phyloP scores from a whole-genome alignment of 352 stramenopile genomes.

The Phytophthora podocarpi region DNA sequence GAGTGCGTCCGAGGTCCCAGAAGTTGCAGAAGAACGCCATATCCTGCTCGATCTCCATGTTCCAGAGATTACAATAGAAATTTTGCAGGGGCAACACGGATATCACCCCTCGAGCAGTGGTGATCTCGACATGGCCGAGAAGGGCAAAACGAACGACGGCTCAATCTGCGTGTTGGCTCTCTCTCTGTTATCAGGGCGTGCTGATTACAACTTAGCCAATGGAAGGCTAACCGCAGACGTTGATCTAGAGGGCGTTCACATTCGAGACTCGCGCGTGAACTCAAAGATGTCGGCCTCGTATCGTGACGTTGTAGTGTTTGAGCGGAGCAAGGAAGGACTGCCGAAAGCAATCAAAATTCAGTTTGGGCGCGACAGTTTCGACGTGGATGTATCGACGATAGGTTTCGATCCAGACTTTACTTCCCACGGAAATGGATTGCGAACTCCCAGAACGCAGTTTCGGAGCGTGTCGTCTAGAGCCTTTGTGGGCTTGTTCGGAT shows the following conservation, averaged over 20 bases:
- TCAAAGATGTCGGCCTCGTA: slow-evolving; percentile 64
- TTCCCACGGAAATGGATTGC: slow-evolving; percentile 23
- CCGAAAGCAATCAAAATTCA: slow-evolving; percentile 70
- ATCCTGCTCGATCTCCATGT: slow-evolving; percentile 62
- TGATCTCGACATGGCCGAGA: slow-evolving; percentile 77
- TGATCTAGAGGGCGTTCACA: slow-evolving; percentile 61
- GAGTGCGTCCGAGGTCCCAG: slow-evolving; percentile 39
- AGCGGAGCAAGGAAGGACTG: slow-evolving; percentile 43
- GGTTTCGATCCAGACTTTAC: slow-evolving; percentile 51
- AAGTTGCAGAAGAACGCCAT: slow-evolving; percentile 55
- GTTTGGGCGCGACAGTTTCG: slow-evolving; percentile 52
- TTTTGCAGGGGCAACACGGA: slow-evolving; percentile 74
- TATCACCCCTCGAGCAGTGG: slow-evolving; percentile 81
- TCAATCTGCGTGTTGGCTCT: slow-evolving; percentile 80
- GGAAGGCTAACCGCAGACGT: slow-evolving; percentile 51
- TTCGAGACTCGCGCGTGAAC: slow-evolving; percentile 70
- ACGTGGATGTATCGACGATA: slow-evolving; percentile 45
- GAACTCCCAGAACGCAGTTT: slow-evolving; percentile 36
- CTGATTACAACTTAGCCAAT: slow-evolving; percentile 63
- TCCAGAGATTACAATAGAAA: slow-evolving; percentile 81
- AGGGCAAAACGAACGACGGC: slow-evolving; percentile 59
- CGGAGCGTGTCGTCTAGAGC: slow-evolving; percentile 50
- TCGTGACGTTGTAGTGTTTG: slow-evolving; percentile 78
- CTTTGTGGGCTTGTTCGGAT: slow-evolving; percentile 41
- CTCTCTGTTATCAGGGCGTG: slow-evolving; percentile 42